Evolutionary conservation across 306 rosid genomes (phyloP), one percentile per base, ranked within the genome.

Genomic region (Medicago lupulina): DNA sequence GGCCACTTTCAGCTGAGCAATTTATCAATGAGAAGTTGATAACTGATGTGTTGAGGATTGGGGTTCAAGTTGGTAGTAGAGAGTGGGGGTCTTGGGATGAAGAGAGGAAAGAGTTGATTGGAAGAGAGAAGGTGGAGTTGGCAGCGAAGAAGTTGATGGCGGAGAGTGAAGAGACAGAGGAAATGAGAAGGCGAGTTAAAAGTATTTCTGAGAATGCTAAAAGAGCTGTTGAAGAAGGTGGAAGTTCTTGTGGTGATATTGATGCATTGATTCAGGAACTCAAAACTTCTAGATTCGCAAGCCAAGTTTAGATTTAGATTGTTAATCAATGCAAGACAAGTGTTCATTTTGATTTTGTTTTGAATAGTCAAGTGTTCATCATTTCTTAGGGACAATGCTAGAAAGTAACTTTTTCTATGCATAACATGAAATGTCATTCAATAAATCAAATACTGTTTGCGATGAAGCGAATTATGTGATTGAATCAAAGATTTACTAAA

Each of bases 1-100:
- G 96, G 96, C 97, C 97, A 2, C 58, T 92, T 4, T 63, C 86
- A 2, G 96, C 96, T 0, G 97, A 92, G 80, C 93, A 92, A 23
- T 92, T 89, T 54, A 77, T 54, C 66, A 89, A 89, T 7, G 97
- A 92, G 89, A 92, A 88, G 80, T 25, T 92, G 85, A 11, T 92
- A 6, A 86, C 85, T 2, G 63, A 79, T 11, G 80, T 92, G 47
- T 76, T 88, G 84, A 66, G 76, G 67, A 63, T 79, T 53, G 96
- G 96, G 19, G 86, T 87, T 2, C 83, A 76, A 16, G 93, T 87
- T 47, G 96, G 97, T 51, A 89, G 80, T 14, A 51, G 19, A n/a
- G 90, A 90, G 67, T 90, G 97, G 97, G 60, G 23, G 77, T 8
- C 21, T 6, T 66, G 80, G 77, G 34, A 72, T 43, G 31, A 3